A percentile compares a stretch with the other conserved stretches of the same genome.
These are phyloP conservation scores for Lachancea sp. DNA, from an alignment of 805 yeast species.

Conservation along the genomic window DNA sequence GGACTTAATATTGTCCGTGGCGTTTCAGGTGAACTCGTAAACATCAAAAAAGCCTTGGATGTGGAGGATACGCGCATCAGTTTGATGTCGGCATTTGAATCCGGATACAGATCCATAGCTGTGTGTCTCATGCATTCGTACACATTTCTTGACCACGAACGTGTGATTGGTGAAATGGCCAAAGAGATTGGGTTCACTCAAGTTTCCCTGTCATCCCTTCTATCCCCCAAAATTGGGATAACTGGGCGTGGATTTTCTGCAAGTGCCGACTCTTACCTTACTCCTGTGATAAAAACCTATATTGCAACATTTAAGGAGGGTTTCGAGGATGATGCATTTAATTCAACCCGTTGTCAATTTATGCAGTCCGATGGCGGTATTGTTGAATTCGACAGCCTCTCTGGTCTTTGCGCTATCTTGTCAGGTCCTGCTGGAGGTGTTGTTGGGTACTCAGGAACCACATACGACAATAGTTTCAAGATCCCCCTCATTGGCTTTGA, in stretches of 20 bases:
- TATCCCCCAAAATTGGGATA: slow-evolving; percentile 74
- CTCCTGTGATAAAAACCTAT: slow-evolving; percentile 70
- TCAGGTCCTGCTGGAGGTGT: slow-evolving; percentile 99
- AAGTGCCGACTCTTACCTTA: slow-evolving; percentile 74
- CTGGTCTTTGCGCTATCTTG: slow-evolving; percentile 81
- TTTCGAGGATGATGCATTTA: slow-evolving; percentile 43
- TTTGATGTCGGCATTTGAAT: slow-evolving; percentile 38
- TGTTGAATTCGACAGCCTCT: slow-evolving; percentile 73
- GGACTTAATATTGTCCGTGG: too few relatives aligned
- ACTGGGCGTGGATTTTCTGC: slow-evolving; percentile 73
- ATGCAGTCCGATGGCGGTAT: slow-evolving; percentile 98
- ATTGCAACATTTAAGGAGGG: slow-evolving; percentile 59
- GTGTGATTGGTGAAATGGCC: slow-evolving; percentile 53
- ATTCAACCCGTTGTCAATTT: slow-evolving; percentile 51
- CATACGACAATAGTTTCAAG: slow-evolving; percentile 47
- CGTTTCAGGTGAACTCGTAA: slow-evolving; percentile 46
- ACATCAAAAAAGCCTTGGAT: slow-evolving; percentile 63
- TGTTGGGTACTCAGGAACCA: slow-evolving; percentile 84
- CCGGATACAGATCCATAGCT: slow-evolving; percentile 57
- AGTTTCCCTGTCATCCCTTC: slow-evolving; percentile 58
- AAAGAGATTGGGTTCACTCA: slow-evolving; percentile 60
- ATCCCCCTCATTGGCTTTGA: slow-evolving; percentile 75
- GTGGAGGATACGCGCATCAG: slow-evolving; percentile 45
- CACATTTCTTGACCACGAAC: slow-evolving; percentile 66
- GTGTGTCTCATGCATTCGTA: slow-evolving; percentile 68